phyloP scores from a whole-genome alignment of 129 eudicot genomes.

The Cynara cardunculus region DNA sequence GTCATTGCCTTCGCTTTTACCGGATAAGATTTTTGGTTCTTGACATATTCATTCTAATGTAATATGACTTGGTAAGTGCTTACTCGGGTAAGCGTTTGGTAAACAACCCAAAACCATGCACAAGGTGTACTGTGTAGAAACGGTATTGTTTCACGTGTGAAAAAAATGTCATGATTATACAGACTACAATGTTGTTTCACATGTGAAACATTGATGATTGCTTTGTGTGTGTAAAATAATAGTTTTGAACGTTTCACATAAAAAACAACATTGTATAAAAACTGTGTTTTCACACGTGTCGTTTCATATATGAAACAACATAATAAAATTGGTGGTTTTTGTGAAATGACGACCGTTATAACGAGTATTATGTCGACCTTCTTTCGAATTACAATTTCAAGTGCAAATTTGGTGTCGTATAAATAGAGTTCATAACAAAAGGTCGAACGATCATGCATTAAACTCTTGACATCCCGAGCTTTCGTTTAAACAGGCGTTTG shows the following conservation, averaged over 20 bases:
- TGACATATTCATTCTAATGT: too few relatives aligned
- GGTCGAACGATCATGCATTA: constrained; percentile 19
- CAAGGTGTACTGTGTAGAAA: too few relatives aligned
- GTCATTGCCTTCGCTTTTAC: too few relatives aligned
- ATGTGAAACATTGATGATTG: background rate
- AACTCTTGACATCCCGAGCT: constrained; percentile 69
- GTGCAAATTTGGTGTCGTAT: constrained; percentile 18
- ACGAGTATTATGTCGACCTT: background rate
- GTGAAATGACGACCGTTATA: background rate
- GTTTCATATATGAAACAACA: background rate
- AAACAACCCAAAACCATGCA: too few relatives aligned
- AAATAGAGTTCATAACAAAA: background rate
- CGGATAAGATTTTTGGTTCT: too few relatives aligned
- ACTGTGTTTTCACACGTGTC: too few relatives aligned
- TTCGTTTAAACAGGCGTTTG: constrained; percentile 66
- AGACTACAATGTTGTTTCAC: background rate
- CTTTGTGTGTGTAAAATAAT: background rate
- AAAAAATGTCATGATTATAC: background rate
- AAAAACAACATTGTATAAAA: background rate
- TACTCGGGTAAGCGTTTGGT: too few relatives aligned
- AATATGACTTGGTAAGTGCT: too few relatives aligned
- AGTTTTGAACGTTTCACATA: background rate
- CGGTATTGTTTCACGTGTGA: too few relatives aligned
- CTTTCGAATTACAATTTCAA: background rate
- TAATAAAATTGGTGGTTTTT: background rate